These are phyloP conservation scores for Tylopilus orsonianus DNA, from an alignment of 1,284 basidiomycete species.

Conservation along the genomic window DNA sequence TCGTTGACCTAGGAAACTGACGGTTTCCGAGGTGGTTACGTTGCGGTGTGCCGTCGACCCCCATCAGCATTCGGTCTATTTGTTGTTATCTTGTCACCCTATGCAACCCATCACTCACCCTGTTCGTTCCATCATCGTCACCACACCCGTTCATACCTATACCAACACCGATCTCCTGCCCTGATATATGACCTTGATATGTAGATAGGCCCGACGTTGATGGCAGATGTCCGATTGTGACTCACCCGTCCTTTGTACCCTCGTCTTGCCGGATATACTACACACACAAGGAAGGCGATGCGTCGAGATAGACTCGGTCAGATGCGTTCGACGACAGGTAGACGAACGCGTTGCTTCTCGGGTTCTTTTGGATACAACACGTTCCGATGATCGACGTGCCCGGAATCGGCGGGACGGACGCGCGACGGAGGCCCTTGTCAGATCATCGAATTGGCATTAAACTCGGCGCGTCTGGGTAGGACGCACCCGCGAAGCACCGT, in stretches of 20 bases:
- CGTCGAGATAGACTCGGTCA: not conserved
- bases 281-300: not conserved
- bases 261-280: not conserved
- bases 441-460: no score
- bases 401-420: slow-evolving; percentile 5
- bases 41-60: slow-evolving; percentile 6
- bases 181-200: not conserved
- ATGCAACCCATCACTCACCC: slow-evolving; percentile 1
- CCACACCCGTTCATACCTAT: not conserved
- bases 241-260: not conserved
- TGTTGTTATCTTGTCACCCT: slow-evolving; percentile 5
- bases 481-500: not conserved
- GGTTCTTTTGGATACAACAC: not conserved
- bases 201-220: not conserved
- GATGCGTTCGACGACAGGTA: no score
- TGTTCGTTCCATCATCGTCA: slow-evolving; percentile 2
- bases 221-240: no score
- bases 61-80: not conserved
- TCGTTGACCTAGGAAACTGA: not conserved
- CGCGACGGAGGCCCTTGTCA: slow-evolving; percentile 6
- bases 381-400: slow-evolving; percentile 14
- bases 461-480: no score
- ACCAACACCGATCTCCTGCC: not conserved
- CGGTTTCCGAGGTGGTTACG: not conserved
- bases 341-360: no score